Evolutionary conservation across 2,329 filamentous ascomycete species (phyloP).

Genomic region (Trichoderma harzianum): DNA sequence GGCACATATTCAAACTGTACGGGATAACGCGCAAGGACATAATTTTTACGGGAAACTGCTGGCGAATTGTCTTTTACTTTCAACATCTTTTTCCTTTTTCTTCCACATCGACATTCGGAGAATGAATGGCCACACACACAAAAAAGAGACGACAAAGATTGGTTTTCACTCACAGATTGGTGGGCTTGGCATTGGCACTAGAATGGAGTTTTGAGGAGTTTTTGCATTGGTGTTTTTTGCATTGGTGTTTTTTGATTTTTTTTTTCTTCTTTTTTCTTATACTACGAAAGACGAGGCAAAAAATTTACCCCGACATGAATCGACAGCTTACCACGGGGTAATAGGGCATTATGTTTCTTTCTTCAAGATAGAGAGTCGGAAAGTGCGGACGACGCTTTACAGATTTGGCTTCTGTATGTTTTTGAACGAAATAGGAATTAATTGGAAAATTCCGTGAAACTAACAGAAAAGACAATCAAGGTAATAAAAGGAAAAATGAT

Average conservation of each 20-base stretch:
- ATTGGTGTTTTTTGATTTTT: background rate
- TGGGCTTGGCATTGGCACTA: constrained; percentile 3
- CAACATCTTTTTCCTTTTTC: background rate
- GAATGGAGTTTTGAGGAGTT: constrained; percentile 8
- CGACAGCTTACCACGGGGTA: background rate
- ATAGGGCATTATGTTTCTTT: background rate
- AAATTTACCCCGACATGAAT: background rate
- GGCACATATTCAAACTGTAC: background rate
- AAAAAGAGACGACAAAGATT: background rate
- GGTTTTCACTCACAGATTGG: background rate
- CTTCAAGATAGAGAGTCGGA: background rate
- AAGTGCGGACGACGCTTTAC: background rate
- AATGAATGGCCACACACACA: background rate
- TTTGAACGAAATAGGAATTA: background rate
- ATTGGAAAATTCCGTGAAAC: background rate
- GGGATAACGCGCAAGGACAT: background rate
- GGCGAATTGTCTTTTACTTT: background rate
- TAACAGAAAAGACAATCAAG: background rate
- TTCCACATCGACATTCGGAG: background rate
- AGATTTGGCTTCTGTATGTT: background rate
- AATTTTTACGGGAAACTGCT: background rate
- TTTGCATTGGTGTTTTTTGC: background rate
- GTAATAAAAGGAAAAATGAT: background rate
- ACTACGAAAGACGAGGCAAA: background rate
- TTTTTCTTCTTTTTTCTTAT: background rate